Evolutionary conservation across 768 basidiomycete species (phyloP).

Genomic region (Chiua virens): DNA sequence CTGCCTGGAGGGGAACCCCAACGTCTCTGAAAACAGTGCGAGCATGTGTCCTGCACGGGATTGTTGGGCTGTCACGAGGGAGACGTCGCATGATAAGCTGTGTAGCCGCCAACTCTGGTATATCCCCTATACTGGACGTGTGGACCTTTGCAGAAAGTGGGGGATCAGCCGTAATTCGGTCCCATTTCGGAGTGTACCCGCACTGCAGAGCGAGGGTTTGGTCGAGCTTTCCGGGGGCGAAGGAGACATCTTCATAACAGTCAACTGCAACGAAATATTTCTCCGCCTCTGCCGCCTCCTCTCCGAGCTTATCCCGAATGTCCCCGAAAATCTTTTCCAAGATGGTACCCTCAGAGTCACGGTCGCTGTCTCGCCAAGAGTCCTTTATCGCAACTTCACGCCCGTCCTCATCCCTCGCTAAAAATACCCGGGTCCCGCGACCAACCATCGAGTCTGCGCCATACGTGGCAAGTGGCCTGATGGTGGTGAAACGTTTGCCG

Average conservation of each 20-base stretch:
- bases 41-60: not conserved
- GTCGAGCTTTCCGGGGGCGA: too few relatives aligned
- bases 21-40: conserved; percentile 1
- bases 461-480: not conserved
- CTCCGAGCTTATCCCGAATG: not conserved
- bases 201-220: too few relatives aligned
- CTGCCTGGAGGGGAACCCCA: not conserved
- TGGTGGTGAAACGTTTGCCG: not conserved
- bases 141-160: too few relatives aligned
- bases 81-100: not conserved
- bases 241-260: too few relatives aligned
- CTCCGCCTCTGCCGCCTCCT: not conserved
- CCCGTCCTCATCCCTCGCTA: conserved; percentile 1
- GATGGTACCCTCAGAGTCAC: not conserved
- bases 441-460: conserved; percentile 1
- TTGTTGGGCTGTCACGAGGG: not conserved
- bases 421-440: not conserved
- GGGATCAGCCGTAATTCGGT: too few relatives aligned
- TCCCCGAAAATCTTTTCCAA: not conserved
- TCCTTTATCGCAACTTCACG: conserved; percentile 2
- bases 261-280: not conserved
- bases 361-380: conserved; percentile 7
- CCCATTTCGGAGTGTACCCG: too few relatives aligned
- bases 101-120: not conserved
- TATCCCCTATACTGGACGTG: not conserved